phyloP scores from a whole-genome alignment of 169 alveolate genomes.

The Amoebophrya sp. region DNA sequence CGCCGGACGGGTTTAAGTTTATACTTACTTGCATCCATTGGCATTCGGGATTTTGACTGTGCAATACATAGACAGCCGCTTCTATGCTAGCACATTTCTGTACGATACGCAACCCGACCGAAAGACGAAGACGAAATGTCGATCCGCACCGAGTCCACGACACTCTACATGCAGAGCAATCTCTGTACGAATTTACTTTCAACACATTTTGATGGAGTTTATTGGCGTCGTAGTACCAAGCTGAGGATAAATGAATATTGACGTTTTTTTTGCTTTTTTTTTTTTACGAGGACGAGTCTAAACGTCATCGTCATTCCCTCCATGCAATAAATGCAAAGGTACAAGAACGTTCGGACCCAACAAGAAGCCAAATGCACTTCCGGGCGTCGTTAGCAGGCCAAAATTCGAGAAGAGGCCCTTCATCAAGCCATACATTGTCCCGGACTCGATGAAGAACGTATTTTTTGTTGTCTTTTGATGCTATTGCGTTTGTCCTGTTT shows the following conservation, averaged over 20 bases:
- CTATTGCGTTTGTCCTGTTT: too few species aligned
- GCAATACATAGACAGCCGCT: too few species aligned
- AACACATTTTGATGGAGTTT: background rate
- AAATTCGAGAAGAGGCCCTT: background rate
- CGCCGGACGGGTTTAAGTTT: too few species aligned
- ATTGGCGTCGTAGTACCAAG: too few species aligned
- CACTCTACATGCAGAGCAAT: background rate
- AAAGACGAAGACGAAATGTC: slow-evolving; percentile 4
- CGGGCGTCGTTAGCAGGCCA: background rate
- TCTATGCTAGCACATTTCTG: too few species aligned
- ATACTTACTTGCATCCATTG: too few species aligned
- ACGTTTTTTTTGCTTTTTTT: too few species aligned
- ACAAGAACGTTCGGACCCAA: background rate
- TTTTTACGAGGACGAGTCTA: background rate
- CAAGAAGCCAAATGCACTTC: background rate
- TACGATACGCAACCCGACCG: too few species aligned
- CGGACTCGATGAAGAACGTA: background rate
- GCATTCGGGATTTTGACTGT: too few species aligned
- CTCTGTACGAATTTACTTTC: background rate
- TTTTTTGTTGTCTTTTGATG: too few species aligned
- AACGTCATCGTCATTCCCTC: background rate
- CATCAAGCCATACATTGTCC: background rate
- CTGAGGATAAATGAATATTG: background rate
- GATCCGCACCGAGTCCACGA: slow-evolving; percentile 9
- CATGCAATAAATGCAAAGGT: background rate